Conservation (phyloP, 1,284 basidiomycete species). For the Trichosporon sp. region DNA sequence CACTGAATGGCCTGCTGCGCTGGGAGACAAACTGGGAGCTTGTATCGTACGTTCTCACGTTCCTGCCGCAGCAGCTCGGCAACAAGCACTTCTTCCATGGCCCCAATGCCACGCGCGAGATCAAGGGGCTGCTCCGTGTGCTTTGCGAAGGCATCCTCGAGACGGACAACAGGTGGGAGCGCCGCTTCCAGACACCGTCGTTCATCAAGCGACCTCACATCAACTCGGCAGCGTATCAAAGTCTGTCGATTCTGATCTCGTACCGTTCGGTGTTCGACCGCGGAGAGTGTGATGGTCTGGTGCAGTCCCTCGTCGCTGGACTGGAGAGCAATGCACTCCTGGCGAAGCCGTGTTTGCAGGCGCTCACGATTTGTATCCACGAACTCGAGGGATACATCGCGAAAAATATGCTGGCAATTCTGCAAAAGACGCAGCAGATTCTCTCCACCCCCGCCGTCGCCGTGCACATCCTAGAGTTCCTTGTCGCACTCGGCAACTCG, state of each 20-base stretch:
- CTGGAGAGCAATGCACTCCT: conserved; percentile 66
- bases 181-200: conserved; percentile 47
- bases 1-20: conserved; percentile 64
- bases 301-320: conserved; percentile 78
- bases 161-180: conserved; percentile 32
- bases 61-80: conserved; percentile 81
- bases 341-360: conserved; percentile 87
- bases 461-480: conserved; percentile 91
- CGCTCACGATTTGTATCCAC: conserved; percentile 79
- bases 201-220: conserved; percentile 69
- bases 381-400: conserved; percentile 82
- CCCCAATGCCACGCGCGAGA: conserved; percentile 62
- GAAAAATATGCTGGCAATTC: conserved; percentile 70
- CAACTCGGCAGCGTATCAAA: conserved; percentile 81
- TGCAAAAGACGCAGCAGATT: conserved; percentile 86
- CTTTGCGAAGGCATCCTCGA: conserved; percentile 56
- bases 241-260: conserved; percentile 79
- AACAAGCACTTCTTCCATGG: conserved; percentile 98
- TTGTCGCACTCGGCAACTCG: conserved; percentile 78
- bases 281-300: conserved; percentile 59
- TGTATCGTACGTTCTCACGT: conserved; percentile 83
- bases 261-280: conserved; percentile 70
- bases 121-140: conserved; percentile 62
- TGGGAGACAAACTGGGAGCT: conserved; percentile 87
- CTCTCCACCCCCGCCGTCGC: conserved; percentile 91